Conservation (phyloP, 768 basidiomycete species). For the Suillus subalutaceus region DNA sequence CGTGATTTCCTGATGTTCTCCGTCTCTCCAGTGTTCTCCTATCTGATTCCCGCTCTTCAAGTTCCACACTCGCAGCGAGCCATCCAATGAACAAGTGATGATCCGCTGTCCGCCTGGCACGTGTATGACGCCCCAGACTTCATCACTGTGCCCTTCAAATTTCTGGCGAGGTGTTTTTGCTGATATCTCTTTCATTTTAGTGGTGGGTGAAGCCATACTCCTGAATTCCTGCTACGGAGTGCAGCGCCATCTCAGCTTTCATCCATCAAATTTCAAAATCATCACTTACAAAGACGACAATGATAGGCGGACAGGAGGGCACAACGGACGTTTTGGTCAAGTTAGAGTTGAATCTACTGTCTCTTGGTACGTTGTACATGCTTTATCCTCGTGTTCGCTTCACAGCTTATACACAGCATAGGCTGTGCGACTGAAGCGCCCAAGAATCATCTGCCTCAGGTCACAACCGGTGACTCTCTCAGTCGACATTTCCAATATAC, state of each 20-base stretch:
- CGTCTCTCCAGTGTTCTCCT: neutral
- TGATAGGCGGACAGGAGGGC: neutral
- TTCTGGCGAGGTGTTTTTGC: neutral
- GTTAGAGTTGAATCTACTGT: neutral
- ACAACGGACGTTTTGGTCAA: neutral
- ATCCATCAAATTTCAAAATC: neutral
- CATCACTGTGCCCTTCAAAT: neutral
- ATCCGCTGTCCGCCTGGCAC: neutral
- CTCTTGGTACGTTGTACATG: neutral
- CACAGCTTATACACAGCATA: neutral
- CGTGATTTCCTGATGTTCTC: no score
- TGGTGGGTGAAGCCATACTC: neutral
- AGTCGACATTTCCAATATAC: no score
- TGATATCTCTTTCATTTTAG: neutral
- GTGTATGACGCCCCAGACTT: neutral
- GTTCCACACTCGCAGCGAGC: neutral
- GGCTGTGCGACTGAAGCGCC: neutral
- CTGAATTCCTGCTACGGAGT: neutral
- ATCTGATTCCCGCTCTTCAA: neutral
- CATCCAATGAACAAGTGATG: neutral
- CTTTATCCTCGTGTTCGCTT: neutral
- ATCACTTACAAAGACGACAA: neutral
- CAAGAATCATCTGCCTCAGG: neutral
- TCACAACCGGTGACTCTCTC: no score
- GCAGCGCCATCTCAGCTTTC: neutral